phyloP scores from a whole-genome alignment of 805 yeast genomes.

The Suhomyces vadensis region DNA sequence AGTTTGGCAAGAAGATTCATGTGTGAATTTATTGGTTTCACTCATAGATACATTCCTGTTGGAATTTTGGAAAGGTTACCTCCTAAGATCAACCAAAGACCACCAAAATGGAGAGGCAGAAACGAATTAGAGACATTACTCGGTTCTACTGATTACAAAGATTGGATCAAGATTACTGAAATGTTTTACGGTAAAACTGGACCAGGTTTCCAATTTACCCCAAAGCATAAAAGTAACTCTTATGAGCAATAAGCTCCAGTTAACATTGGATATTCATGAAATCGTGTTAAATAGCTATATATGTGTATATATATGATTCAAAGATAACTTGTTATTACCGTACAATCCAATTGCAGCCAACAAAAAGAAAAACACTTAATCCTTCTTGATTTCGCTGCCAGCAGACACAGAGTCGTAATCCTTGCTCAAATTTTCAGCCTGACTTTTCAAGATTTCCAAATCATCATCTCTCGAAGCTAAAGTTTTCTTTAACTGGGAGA shows the following conservation, averaged over 20 bases:
- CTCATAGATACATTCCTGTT: conserved; percentile 91
- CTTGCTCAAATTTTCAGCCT: conserved; percentile 62
- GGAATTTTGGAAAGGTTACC: conserved; percentile 90
- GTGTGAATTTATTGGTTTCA: conserved; percentile 93
- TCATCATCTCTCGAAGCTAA: conserved; percentile 62
- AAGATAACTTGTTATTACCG: background rate
- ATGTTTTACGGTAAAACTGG: conserved; percentile 90
- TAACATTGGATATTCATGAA: background rate
- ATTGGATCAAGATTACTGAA: conserved; percentile 95
- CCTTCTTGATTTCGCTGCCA: conserved; percentile 5
- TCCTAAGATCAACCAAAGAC: conserved; percentile 87
- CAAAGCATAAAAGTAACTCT: conserved; percentile 94
- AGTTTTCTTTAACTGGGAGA: conserved; percentile 45
- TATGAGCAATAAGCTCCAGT: conserved; percentile 36
- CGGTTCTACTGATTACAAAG: conserved; percentile 81
- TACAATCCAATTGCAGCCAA: too few species aligned
- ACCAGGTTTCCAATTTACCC: conserved; percentile 72
- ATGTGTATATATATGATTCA: background rate
- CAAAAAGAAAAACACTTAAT: background rate
- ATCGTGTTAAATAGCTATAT: background rate
- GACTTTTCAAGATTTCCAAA: conserved; percentile 67
- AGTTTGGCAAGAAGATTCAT: conserved; percentile 83
- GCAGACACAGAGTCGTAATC: conserved; percentile 52
- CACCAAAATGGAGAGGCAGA: conserved; percentile 91
- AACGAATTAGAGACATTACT: conserved; percentile 87